A percentile compares a stretch with the other conserved stretches of the same genome.
phyloP scores from a whole-genome alignment of 2,329 filamentous ascomycete species.

The Alternaria panax region DNA sequence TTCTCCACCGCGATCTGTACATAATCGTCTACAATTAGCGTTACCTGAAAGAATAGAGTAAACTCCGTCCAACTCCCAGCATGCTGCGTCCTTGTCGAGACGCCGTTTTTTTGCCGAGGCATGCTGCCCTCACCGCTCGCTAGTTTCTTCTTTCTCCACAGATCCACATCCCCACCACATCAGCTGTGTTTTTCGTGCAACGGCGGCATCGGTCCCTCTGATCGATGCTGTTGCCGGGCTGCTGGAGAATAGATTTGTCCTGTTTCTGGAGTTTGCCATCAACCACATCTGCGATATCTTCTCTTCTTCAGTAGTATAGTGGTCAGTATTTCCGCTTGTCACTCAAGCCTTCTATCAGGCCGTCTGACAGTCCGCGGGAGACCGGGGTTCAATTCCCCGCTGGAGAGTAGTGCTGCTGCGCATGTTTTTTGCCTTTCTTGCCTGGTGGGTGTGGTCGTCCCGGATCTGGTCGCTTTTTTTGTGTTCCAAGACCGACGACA shows the following conservation, averaged over 20 bases:
- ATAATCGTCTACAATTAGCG: slow-evolving; percentile 11
- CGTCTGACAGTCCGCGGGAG: background rate
- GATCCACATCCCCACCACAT: background rate
- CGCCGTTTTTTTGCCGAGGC: background rate
- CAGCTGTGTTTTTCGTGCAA: background rate
- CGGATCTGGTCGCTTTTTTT: background rate
- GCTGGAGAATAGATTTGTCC: no score
- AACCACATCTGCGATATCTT: background rate
- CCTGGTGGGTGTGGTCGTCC: no score
- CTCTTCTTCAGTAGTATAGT: slow-evolving; percentile 8
- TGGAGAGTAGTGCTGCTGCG: background rate
- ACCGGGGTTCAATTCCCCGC: slow-evolving; percentile 5
- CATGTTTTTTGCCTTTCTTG: background rate
- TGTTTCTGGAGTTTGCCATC: background rate
- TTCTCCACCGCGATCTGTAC: slow-evolving; percentile 8
- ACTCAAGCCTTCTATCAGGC: background rate
- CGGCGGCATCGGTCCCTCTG: background rate
- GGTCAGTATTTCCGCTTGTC: slow-evolving; percentile 8
- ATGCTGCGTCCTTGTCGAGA: background rate
- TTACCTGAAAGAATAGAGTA: slow-evolving; percentile 2
- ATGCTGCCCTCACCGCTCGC: background rate
- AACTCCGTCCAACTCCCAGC: background rate
- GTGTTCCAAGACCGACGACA: background rate
- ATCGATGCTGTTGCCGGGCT: background rate
- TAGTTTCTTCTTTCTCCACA: slow-evolving; percentile 3